Percentiles rank a stretch among this genome's conserved stretches.
Conservation (phyloP, 192 early-diverging fungal species). For the Spizellomyces punctatus region DNA sequence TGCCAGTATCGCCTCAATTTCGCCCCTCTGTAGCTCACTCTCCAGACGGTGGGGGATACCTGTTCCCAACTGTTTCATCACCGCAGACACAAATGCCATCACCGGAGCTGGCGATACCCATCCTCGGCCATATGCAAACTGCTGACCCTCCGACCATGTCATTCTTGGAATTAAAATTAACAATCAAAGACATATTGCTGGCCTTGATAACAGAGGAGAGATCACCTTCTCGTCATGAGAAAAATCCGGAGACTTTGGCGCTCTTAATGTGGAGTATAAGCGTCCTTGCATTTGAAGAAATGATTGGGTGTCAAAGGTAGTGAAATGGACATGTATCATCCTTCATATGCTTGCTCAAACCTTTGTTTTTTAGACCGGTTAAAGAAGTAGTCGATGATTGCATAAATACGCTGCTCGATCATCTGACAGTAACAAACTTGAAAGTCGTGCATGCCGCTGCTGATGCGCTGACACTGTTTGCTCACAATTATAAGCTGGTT, state of each 20-base stretch:
- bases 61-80: not conserved
- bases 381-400: constrained; percentile 57
- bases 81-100: too few relatives aligned
- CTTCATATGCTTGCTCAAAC: not conserved
- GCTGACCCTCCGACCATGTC: constrained; percentile 17
- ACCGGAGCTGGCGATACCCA: constrained; percentile 1
- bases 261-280: constrained; percentile 41
- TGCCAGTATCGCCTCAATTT: not conserved
- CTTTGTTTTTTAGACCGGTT: constrained; percentile 18
- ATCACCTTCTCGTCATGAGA: constrained; percentile 8
- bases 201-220: constrained; percentile 32
- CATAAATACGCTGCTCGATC: constrained; percentile 65
- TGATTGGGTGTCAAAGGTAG: constrained; percentile 39
- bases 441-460: constrained; percentile 63
- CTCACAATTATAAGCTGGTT: constrained; percentile 56
- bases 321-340: not conserved
- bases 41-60: not conserved
- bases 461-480: constrained; percentile 66
- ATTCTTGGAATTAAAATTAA: constrained; percentile 30
- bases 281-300: constrained; percentile 47
- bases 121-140: constrained; percentile 8
- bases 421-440: constrained; percentile 63
- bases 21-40: not conserved
- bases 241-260: constrained; percentile 36
- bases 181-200: constrained; percentile 44